A percentile compares a stretch with the other conserved stretches of the same genome.
Evolutionary conservation across 2,329 filamentous ascomycete genomes (phyloP).

Genomic region (Cordyceps farinosa): DNA sequence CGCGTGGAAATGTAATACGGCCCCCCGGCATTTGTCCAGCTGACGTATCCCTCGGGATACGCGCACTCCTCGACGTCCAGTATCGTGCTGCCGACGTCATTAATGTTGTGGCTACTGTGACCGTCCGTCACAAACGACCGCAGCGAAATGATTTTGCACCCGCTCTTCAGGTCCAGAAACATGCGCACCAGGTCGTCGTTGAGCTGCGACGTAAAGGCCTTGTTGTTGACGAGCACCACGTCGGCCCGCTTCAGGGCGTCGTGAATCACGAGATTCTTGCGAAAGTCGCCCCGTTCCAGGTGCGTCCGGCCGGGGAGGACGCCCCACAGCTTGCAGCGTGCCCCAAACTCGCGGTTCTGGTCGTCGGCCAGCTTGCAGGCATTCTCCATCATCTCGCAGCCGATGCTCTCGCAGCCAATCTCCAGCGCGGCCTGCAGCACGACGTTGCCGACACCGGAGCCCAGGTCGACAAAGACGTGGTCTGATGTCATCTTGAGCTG

Average conservation of each 20-base stretch:
- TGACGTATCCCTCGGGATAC: conserved; percentile 71
- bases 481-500: conserved; percentile 74
- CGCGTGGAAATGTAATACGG: conserved; percentile 86
- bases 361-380: conserved; percentile 76
- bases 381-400: conserved; percentile 93
- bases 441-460: conserved; percentile 94
- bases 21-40: conserved; percentile 83
- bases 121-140: conserved; percentile 85
- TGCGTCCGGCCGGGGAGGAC: conserved; percentile 74
- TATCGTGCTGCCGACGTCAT: conserved; percentile 76
- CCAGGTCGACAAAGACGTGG: conserved; percentile 89
- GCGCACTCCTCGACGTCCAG: conserved; percentile 66
- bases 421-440: conserved; percentile 91
- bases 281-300: conserved; percentile 80
- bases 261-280: conserved; percentile 66
- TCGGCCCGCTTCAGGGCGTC: conserved; percentile 78
- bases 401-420: conserved; percentile 91
- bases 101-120: conserved; percentile 72
- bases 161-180: conserved; percentile 89
- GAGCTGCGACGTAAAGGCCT: conserved; percentile 84
- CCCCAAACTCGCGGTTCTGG: conserved; percentile 77
- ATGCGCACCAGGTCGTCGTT: conserved; percentile 83
- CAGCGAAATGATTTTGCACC: conserved; percentile 84
- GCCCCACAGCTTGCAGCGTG: conserved; percentile 88
- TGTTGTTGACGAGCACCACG: conserved; percentile 97